Evolutionary conservation across 306 rosid genomes (phyloP), one percentile per base, ranked within the genome.

Genomic region (Comarum palustre): DNA sequence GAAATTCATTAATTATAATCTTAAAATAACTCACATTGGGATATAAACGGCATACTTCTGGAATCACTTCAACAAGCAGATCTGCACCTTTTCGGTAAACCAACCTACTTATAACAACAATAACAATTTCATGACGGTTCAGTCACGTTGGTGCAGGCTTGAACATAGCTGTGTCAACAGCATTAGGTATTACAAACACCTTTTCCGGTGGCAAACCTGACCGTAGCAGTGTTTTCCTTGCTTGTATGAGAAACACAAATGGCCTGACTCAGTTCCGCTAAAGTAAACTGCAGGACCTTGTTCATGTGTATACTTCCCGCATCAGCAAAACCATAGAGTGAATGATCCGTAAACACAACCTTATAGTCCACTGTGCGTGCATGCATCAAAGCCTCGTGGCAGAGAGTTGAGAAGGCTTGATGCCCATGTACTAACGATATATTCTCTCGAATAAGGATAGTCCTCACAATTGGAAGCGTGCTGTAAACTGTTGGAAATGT

Each of bases 271-370:
- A 93, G 93, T 84, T 93, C 90, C 38, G 98, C 97, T 72, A 93
- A 76, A 73, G 96, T 90, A 76, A 93, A 93, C 83, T 89, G 98
- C 86, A 93, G 80, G 6, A 93, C 94, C 88, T 93, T 93, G 86
- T 93, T 93, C 98, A 93, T 93, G 77, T 93, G 98, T 79, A 93
- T 93, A 82, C 98, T 93, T 57, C 97, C 96, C 43, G 73, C 88
- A 74, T 90, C 97, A 75, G 94, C 78, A 81, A 91, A 93, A 77
- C 98, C 98, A 83, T 90, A 90, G 29, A 93, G 86, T 3, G 96
- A 93, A 82, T 93, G 98, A 81, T 90, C 97, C 29, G 96, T 93
- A 81, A 93, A 93, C 31, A 90, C 88, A 50, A 85, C 96, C 84
- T 87, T 90, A 82, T 87, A 93, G 22, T 94, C 96, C 98, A 93